A percentile compares a stretch with the other conserved stretches of the same genome.
Evolutionary conservation across 495 filamentous ascomycete genomes (phyloP).

Genomic region (Cercophora samala): DNA sequence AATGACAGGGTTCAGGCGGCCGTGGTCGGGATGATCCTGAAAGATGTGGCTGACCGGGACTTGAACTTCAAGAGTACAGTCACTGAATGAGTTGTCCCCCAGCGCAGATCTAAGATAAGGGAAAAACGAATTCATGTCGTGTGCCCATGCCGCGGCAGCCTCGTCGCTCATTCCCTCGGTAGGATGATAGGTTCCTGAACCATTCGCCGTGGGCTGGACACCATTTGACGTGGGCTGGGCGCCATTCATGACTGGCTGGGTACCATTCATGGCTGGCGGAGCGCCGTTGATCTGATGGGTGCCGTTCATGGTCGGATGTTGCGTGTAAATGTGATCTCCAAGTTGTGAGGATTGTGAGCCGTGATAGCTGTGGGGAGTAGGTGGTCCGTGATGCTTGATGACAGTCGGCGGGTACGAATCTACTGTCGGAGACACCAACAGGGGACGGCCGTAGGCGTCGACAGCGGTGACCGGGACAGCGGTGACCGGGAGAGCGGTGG

Average conservation of each 20-base stretch:
- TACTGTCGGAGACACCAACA: conserved; percentile 32
- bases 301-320: conserved; percentile 24
- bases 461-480: conserved; percentile 31
- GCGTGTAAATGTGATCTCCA: conserved; percentile 34
- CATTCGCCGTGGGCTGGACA: neutral
- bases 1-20: conserved; percentile 36
- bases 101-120: conserved; percentile 35
- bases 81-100: conserved; percentile 40
- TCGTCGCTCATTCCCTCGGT: neutral
- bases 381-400: conserved; percentile 42
- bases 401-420: conserved; percentile 39
- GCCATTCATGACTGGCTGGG: neutral
- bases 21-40: conserved; percentile 46
- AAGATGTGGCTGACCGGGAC: conserved; percentile 37
- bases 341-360: conserved; percentile 48
- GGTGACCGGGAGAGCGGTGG: conserved; percentile 22
- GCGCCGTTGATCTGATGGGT: conserved; percentile 23
- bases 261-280: neutral
- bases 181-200: neutral
- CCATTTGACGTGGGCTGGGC: neutral
- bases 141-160: too few relatives aligned
- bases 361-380: conserved; percentile 53
- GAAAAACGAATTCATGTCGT: neutral
- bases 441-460: conserved; percentile 38
- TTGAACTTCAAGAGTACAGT: conserved; percentile 49